Conservation (phyloP, 106 monocot species). For the Hemerocallis citrina region DNA sequence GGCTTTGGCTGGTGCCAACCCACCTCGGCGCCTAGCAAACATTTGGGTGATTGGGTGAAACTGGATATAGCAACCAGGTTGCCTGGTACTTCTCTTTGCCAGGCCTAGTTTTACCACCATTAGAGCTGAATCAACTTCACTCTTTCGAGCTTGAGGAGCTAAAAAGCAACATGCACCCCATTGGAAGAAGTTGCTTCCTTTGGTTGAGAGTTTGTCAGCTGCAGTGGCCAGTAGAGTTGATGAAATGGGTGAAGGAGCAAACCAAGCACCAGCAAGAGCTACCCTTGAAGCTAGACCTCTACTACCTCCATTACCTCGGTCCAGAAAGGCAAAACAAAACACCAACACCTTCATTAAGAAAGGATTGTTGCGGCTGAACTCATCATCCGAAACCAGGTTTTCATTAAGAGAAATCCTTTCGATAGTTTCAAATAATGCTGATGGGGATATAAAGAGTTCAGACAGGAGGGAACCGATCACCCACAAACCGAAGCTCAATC, state of each 20-base stretch:
- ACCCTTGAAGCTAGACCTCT: constrained; percentile 37
- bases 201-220: constrained; percentile 27
- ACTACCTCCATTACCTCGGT: constrained; percentile 18
- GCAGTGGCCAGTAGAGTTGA: constrained; percentile 38
- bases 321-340: constrained; percentile 46
- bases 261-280: constrained; percentile 46
- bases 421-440: constrained; percentile 46
- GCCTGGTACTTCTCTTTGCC: constrained; percentile 32
- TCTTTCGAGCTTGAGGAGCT: constrained; percentile 28
- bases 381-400: constrained; percentile 22
- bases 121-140: constrained; percentile 48
- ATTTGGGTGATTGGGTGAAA: constrained; percentile 61
- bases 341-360: constrained; percentile 45
- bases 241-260: constrained; percentile 55
- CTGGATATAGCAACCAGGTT: constrained; percentile 57
- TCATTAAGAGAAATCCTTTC: constrained; percentile 38
- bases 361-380: constrained; percentile 20
- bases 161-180: constrained; percentile 37
- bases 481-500: constrained; percentile 57
- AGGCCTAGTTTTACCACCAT: constrained; percentile 58
- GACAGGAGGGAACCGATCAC: constrained; percentile 58
- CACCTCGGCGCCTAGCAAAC: constrained; percentile 51
- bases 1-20: constrained; percentile 37
- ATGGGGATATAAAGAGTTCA: constrained; percentile 46
- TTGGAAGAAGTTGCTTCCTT: constrained; percentile 20